phyloP scores from a whole-genome alignment of 805 yeast genomes.

The Candida chilensis region DNA sequence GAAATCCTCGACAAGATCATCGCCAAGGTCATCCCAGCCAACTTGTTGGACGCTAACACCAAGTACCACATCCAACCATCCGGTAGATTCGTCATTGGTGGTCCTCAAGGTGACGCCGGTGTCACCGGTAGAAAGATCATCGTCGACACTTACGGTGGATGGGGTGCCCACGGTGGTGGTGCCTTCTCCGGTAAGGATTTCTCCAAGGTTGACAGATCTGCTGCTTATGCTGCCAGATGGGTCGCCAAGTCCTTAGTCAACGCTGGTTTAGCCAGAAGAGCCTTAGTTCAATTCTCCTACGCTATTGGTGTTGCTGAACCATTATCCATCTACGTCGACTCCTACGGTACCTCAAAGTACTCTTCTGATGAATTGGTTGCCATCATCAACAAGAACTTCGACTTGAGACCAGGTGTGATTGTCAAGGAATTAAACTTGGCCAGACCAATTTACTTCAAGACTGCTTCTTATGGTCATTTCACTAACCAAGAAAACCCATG shows the following conservation, averaged over 20 bases:
- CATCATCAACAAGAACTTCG: conserved; percentile 90
- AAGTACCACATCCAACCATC: conserved; percentile 98
- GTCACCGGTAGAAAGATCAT: conserved; percentile 98
- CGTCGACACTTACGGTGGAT: conserved; percentile 99
- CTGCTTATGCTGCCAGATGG: conserved; percentile 99
- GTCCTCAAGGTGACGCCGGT: conserved; percentile 99
- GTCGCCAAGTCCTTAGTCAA: conserved; percentile 96
- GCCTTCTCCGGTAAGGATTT: conserved; percentile 99
- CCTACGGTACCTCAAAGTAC: conserved; percentile 95
- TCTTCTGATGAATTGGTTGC: conserved; percentile 84
- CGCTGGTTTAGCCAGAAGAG: conserved; percentile 95
- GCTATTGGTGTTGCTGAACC: conserved; percentile 99
- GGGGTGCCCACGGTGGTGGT: conserved; percentile 99
- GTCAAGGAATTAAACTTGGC: conserved; percentile 96
- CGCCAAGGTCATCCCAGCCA: conserved; percentile 86
- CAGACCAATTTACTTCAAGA: conserved; percentile 97
- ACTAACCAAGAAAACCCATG: conserved; percentile 98
- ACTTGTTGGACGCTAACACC: conserved; percentile 90
- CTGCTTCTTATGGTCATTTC: conserved; percentile 99
- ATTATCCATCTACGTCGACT: conserved; percentile 92
- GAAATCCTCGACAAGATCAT: conserved; percentile 74
- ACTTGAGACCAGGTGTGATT: conserved; percentile 98
- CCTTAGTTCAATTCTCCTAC: conserved; percentile 95
- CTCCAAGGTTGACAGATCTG: conserved; percentile 99
- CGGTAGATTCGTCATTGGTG: conserved; percentile 99